Conservation (phyloP, 441 rosid species). For the Adansonia rubrostipa region DNA sequence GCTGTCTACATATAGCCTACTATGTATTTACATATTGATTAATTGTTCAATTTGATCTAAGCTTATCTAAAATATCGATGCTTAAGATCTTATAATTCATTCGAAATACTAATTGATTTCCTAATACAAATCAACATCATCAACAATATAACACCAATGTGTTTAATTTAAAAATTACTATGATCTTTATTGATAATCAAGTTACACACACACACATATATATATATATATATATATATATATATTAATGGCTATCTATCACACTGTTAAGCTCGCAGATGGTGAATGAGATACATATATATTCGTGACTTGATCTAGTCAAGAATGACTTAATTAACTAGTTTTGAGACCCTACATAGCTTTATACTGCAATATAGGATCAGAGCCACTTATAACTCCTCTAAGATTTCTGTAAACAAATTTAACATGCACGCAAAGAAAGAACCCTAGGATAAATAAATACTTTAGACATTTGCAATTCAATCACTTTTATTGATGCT, state of each 20-base stretch:
- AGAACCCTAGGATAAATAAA: neutral
- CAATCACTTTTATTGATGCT: too few relatives aligned
- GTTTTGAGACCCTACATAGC: neutral
- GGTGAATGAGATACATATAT: neutral
- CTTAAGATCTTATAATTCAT: neutral
- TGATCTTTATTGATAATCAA: neutral
- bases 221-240: too few relatives aligned
- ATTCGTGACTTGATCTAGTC: neutral
- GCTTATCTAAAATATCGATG: neutral
- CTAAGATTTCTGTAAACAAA: neutral
- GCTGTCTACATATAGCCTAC: neutral
- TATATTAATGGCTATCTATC: too few relatives aligned
- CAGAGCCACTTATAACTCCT: neutral
- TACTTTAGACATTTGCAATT: neutral
- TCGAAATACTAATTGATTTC: neutral
- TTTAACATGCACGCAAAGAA: slow-evolving; percentile 11
- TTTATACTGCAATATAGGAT: neutral
- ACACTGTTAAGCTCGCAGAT: too few relatives aligned
- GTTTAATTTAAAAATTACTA: neutral
- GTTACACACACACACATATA: too few relatives aligned
- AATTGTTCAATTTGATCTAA: neutral
- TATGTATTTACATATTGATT: neutral
- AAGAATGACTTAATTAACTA: neutral
- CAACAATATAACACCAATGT: neutral
- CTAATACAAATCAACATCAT: neutral